These are phyloP conservation scores for Cucurbita argyrosperma DNA, from an alignment of 306 rosid species.

Conservation along the genomic window DNA sequence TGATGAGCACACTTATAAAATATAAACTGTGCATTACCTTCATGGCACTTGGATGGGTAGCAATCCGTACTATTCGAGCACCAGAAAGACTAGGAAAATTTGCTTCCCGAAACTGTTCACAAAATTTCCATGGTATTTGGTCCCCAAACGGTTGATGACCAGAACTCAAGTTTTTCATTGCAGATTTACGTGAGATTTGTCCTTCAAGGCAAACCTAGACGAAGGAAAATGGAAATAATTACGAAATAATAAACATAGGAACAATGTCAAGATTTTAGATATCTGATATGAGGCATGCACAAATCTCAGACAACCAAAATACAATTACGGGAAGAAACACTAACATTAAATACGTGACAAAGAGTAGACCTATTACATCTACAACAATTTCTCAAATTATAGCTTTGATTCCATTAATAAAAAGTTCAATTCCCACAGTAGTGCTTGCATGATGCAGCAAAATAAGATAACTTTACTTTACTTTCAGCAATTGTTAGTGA, in stretches of 20 bases:
- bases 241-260: background rate
- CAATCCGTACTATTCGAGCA: slow-evolving; percentile 94
- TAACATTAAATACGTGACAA: background rate
- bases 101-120: slow-evolving; percentile 81
- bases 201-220: slow-evolving; percentile 75
- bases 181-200: slow-evolving; percentile 75
- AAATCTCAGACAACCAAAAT: background rate
- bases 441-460: background rate
- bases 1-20: slow-evolving; percentile 9
- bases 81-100: slow-evolving; percentile 85
- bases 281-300: background rate
- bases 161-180: slow-evolving; percentile 52
- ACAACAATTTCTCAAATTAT: background rate
- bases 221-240: background rate
- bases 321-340: background rate
- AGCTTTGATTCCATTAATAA: background rate
- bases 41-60: slow-evolving; percentile 89
- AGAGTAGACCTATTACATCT: background rate
- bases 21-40: slow-evolving; percentile 35
- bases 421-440: background rate
- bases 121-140: slow-evolving; percentile 92
- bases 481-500: background rate
- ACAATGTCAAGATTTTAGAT: background rate
- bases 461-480: background rate
- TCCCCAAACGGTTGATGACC: slow-evolving; percentile 87